A percentile compares a stretch with the other conserved stretches of the same genome.
phyloP scores from a whole-genome alignment of 2,329 filamentous ascomycete genomes.

The Epicoccum nigrum region DNA sequence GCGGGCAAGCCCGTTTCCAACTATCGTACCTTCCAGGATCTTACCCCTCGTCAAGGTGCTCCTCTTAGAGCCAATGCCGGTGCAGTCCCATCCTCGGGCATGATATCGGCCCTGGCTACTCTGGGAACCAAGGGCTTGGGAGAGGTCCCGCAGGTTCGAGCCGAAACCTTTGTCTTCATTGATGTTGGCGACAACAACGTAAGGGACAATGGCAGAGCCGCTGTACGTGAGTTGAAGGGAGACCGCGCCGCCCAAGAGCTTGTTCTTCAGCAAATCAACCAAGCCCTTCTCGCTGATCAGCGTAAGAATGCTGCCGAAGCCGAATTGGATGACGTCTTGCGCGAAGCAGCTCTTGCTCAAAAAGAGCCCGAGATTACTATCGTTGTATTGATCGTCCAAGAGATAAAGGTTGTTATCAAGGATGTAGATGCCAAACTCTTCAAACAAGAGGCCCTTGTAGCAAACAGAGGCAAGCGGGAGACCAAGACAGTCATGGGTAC shows the following conservation, averaged over 20 bases:
- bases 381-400: not conserved
- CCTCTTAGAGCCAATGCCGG: not conserved
- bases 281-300: constrained; percentile 3
- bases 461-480: constrained; percentile 7
- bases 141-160: constrained; percentile 1
- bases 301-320: constrained; percentile 1
- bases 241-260: not conserved
- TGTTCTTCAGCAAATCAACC: constrained; percentile 5
- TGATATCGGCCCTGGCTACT: not conserved
- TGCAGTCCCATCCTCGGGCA: not conserved
- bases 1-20: constrained; percentile 4
- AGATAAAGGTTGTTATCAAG: constrained; percentile 1
- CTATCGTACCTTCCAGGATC: not conserved
- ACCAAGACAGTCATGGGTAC: constrained; percentile 8
- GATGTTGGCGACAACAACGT: not conserved
- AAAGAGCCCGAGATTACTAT: constrained; percentile 4
- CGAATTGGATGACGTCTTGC: constrained; percentile 7
- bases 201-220: no score
- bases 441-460: constrained; percentile 10
- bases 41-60: not conserved
- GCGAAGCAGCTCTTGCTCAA: not conserved
- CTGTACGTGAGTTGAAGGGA: no score
- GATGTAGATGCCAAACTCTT: not conserved
- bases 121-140: not conserved
- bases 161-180: not conserved